Percentiles rank a stretch among this genome's conserved stretches.
Evolutionary conservation across 2,329 filamentous ascomycete genomes (phyloP).

Genomic region (Colletotrichum liaoningense): DNA sequence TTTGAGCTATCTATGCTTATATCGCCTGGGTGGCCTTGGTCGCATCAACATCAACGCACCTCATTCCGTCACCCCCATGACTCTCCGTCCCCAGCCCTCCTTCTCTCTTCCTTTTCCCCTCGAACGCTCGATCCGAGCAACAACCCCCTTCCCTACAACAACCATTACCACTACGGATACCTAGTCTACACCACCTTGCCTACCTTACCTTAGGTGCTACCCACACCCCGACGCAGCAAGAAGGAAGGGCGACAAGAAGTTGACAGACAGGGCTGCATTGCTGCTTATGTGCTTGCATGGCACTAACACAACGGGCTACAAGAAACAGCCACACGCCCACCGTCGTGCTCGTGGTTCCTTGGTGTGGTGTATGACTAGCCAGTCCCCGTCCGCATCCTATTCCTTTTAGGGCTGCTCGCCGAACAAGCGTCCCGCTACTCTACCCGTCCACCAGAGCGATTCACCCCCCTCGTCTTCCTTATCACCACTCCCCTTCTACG

Average conservation of each 20-base stretch:
- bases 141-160: neutral
- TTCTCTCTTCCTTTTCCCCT: neutral
- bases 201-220: neutral
- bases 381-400: slow-evolving; percentile 28
- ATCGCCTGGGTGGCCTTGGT: slow-evolving; percentile 7
- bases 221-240: neutral
- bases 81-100: neutral
- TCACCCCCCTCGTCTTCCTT: neutral
- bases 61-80: neutral
- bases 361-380: slow-evolving; percentile 26
- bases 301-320: slow-evolving; percentile 12
- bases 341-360: slow-evolving; percentile 4
- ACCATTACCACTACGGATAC: neutral
- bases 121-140: slow-evolving; percentile 21
- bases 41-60: neutral
- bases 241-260: neutral
- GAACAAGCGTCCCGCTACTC: slow-evolving; percentile 13
- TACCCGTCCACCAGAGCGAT: neutral
- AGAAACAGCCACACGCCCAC: slow-evolving; percentile 26
- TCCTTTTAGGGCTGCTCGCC: slow-evolving; percentile 31
- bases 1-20: neutral
- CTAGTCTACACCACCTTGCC: neutral
- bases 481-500: neutral
- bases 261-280: slow-evolving; percentile 33
- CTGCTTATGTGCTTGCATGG: slow-evolving; percentile 22